Evolutionary conservation across 257 asterid genomes (phyloP).

Genomic region (Plantago ovata): DNA sequence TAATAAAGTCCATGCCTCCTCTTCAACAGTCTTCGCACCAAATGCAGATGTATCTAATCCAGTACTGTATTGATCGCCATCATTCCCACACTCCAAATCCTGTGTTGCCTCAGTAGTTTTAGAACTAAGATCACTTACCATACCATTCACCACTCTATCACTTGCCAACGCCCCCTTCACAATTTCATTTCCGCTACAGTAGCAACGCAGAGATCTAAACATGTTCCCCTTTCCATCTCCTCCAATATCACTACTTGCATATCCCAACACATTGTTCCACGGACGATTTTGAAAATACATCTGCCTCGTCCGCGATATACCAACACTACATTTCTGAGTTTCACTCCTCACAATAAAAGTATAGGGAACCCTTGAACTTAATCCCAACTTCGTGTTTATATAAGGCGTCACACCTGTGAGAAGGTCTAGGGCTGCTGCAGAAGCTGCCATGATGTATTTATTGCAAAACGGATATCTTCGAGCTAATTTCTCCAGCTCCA

Average conservation of each 20-base stretch:
- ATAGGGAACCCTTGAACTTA: constrained; percentile 34
- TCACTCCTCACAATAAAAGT: constrained; percentile 20
- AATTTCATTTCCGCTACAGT: constrained; percentile 48
- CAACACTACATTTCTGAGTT: constrained; percentile 16
- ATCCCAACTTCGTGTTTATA: constrained; percentile 26
- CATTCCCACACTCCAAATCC: no score
- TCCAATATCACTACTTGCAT: constrained; percentile 11
- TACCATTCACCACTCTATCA: constrained; percentile 32
- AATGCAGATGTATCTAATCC: constrained; percentile 29
- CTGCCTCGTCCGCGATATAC: constrained; percentile 21
- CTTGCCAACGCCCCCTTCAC: constrained; percentile 32
- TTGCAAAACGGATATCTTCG: constrained; percentile 17
- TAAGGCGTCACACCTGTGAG: constrained; percentile 32
- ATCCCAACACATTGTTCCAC: constrained; percentile 18
- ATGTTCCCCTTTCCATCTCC: constrained; percentile 15
- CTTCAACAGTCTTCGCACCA: constrained; percentile 56
- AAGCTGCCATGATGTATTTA: constrained; percentile 42
- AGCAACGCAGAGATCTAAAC: constrained; percentile 39
- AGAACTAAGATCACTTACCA: constrained; percentile 23
- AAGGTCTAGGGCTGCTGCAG: constrained; percentile 39
- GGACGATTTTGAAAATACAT: constrained; percentile 10
- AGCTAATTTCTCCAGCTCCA: constrained; percentile 17
- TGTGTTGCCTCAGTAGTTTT: no score
- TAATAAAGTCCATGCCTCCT: constrained; percentile 80
- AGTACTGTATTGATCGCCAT: constrained; percentile 22